A percentile compares a stretch with the other conserved stretches of the same genome.
These are phyloP conservation scores for Saccharomyces hybrid DNA, from an alignment of 1,139 yeast genomes.

Conservation along the genomic window DNA sequence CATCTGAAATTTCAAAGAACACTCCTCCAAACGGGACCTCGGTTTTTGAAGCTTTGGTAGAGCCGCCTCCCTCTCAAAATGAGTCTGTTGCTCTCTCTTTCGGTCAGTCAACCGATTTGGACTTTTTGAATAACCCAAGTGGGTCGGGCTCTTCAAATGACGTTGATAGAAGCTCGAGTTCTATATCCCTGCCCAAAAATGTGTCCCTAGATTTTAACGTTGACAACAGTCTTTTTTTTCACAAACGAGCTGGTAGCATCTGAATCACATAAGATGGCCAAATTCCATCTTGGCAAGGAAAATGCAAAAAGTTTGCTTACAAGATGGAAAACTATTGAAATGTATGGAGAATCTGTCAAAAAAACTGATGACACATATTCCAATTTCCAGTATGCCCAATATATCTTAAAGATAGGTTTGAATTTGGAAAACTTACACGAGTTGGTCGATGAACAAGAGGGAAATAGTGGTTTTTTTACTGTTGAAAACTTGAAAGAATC, in stretches of 20 bases:
- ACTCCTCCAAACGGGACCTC: not conserved
- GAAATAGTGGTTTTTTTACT: not conserved
- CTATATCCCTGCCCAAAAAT: slow-evolving; percentile 22
- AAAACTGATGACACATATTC: slow-evolving; percentile 78
- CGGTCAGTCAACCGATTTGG: not conserved
- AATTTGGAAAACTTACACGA: slow-evolving; percentile 36
- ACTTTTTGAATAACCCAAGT: not conserved
- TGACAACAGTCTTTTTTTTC: not conserved
- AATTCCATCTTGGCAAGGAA: slow-evolving; percentile 37
- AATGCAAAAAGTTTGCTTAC: slow-evolving; percentile 47
- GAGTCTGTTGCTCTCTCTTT: not conserved
- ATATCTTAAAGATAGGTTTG: slow-evolving; percentile 78
- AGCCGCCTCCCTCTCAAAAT: not conserved
- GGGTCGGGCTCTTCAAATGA: not conserved
- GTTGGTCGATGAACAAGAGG: slow-evolving; percentile 1
- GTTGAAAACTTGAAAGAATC: not conserved
- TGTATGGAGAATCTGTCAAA: slow-evolving; percentile 78
- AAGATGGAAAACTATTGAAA: slow-evolving; percentile 74
- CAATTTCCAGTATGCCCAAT: slow-evolving; percentile 84
- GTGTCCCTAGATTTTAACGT: not conserved
- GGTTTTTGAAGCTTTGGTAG: not conserved
- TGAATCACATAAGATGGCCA: not conserved
- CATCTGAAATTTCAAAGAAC: not conserved
- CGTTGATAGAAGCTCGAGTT: not conserved
- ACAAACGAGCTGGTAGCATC: not conserved